Base-by-base conservation (phyloP, 495 filamentous ascomycete species). In the Hypoxylon intermedium region DNA sequence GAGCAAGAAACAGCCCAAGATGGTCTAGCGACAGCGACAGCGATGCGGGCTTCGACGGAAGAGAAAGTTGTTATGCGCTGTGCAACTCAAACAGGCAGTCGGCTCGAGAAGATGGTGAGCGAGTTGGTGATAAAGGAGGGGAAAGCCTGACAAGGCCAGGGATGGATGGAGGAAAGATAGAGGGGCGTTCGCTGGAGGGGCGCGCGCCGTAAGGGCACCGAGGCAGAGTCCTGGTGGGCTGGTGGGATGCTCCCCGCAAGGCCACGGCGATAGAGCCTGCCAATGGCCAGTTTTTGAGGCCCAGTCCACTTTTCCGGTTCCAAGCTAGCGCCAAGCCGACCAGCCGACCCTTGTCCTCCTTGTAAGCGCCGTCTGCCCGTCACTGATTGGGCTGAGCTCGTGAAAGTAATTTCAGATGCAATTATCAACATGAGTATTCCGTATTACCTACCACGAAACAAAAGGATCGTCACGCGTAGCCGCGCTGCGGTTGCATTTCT, bases 301-400 rank as follows among this genome's bases (percentile, higher is more conserved):
- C 30, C 1, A 42, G 23, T 13, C 67, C 67, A 57, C 54, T 60
- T 21, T 60, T 54, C 36, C 36, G 38, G 50, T 24, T 63, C 38
- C 52, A 59, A 37, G 42, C 55, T 48, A 53, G 64, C 52, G 52
- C 60, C 56, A 55, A 52, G n/a, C n/a, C n/a, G n/a, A n/a, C n/a
- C n/a, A n/a, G n/a, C 37, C 18, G 7, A 1, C 55, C 54, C 61
- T 41, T 46, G 30, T 12, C 40, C 43, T 51, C 53, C 65, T 40
- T 63, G 43, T 69, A 68, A 58, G 64, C 67, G 64, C 67, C 45
- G 42, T 45, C 42, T 60, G 43, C 50, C 21, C 33, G 31, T 16
- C 18, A 30, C 5, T 67, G 53, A 67, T 69, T 69, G 63, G 63
- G 16, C 37, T 50, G 42, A 5, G 30, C 18, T 1, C 9, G 18